Evolutionary conservation across 768 basidiomycete species (phyloP), one percentile per base, ranked within the genome.

Genomic region (Leccinum arenicola): DNA sequence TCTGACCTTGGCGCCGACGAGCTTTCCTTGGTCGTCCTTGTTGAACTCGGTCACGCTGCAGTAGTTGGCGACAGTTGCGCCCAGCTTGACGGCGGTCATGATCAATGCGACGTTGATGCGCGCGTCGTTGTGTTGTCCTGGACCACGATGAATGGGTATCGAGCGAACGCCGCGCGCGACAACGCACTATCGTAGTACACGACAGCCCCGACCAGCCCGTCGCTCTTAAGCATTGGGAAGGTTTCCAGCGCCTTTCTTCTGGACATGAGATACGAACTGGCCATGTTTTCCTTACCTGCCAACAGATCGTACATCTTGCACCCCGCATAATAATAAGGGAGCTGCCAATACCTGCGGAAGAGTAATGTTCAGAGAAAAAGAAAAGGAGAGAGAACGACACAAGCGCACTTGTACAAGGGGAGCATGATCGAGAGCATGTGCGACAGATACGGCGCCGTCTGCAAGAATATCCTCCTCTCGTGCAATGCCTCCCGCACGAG

Each of bases 101-200:
- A 96, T 83, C 33, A 99, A 80, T 0, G 96, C 93, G 55, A 96
- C 84, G 78, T 99, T 99, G 97, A 98, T 99, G 14, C 96, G 85
- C 1, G 96, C 89, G 67, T 99, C 97, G 68, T 99, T 99, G 75
- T 99, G 96, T 76, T 98, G 96, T 56, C 95, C 93, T 95, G 52
- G 31, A 25, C 19, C 43, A 52, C 12, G 35, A 59, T 59, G 40
- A 48, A 52, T 40, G 21, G 12, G 15, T n/a, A 31, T 6, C 35
- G 9, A 36, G 48, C 6, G 27, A 6, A 43, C 19, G 12, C 25
- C n/a, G 38, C 10, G 25, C 21, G 1, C 23, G 27, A 51, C 15
- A 15, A 58, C 82, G 59, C 66, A 91, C 95, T 95, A 68, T 99
- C 96, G 65, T 99, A 97, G 75, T 98, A 98, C 15, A 99, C 96